Evolutionary conservation across 2,329 filamentous ascomycete genomes (phyloP).

Genomic region (Colletotrichum falcatum): DNA sequence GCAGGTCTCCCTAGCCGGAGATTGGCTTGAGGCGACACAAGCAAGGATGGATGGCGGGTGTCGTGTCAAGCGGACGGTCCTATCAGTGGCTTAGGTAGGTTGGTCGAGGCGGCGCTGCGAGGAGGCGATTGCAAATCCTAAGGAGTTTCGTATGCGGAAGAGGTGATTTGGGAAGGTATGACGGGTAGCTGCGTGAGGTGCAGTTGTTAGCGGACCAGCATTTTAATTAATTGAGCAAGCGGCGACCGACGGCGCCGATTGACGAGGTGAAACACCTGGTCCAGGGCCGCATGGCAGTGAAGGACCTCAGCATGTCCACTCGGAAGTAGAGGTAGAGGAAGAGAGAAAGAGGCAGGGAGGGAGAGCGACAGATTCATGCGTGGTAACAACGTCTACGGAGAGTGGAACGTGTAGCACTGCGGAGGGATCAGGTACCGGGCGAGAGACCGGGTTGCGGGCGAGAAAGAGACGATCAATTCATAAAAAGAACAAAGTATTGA

Average conservation of each 20-base stretch:
- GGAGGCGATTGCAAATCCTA: conserved; percentile 37
- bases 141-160: conserved; percentile 35
- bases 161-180: conserved; percentile 20
- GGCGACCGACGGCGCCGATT: conserved; percentile 20
- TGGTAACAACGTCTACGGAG: conserved; percentile 34
- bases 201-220: conserved; percentile 27
- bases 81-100: conserved; percentile 28
- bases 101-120: conserved; percentile 19
- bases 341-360: neutral
- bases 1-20: conserved; percentile 34
- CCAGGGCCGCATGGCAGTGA: conserved; percentile 40
- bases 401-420: conserved; percentile 11
- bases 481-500: conserved; percentile 6
- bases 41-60: conserved; percentile 27
- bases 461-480: conserved; percentile 22
- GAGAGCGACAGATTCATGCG: conserved; percentile 34
- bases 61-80: conserved; percentile 25
- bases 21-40: conserved; percentile 38
- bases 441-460: conserved; percentile 18
- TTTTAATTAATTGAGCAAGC: conserved; percentile 22
- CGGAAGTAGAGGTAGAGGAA: conserved; percentile 32
- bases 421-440: conserved; percentile 10
- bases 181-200: conserved; percentile 39
- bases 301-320: conserved; percentile 41
- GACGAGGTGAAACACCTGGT: conserved; percentile 42